A percentile compares a stretch with the other conserved stretches of the same genome.
phyloP scores from a whole-genome alignment of 2,329 filamentous ascomycete species.

The Ascochyta rabiei region DNA sequence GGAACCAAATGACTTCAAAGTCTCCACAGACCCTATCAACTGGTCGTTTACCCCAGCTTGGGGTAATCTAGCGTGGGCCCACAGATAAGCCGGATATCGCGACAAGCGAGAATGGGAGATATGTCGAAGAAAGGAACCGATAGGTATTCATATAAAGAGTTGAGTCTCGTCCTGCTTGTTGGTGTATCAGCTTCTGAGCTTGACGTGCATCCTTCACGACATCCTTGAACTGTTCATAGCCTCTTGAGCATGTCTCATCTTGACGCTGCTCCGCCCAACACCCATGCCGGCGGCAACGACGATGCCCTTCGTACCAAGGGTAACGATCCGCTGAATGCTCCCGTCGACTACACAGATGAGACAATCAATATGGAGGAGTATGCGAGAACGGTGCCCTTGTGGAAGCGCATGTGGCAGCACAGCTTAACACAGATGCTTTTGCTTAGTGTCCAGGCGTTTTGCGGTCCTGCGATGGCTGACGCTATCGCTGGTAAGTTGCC shows the following conservation, averaged over 20 bases:
- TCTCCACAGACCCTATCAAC: conserved; percentile 24
- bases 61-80: conserved; percentile 26
- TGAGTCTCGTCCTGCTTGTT: conserved; percentile 1
- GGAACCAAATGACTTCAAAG: conserved; percentile 1
- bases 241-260: conserved; percentile 33
- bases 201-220: neutral
- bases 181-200: conserved; percentile 9
- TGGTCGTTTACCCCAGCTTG: conserved; percentile 29
- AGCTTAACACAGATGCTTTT: conserved; percentile 59
- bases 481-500: conserved; percentile 33
- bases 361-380: conserved; percentile 49
- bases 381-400: conserved; percentile 42
- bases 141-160: conserved; percentile 25
- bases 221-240: neutral
- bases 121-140: conserved; percentile 1
- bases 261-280: conserved; percentile 42
- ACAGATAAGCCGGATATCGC: conserved; percentile 26
- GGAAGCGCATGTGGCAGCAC: conserved; percentile 55
- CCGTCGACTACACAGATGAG: conserved; percentile 27
- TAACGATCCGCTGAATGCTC: conserved; percentile 30
- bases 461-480: conserved; percentile 40
- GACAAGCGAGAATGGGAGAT: conserved; percentile 9
- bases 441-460: conserved; percentile 55
- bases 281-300: conserved; percentile 39
- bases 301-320: conserved; percentile 38